Evolutionary conservation across 805 yeast genomes (phyloP).

Genomic region (Ogataea wickerhamii): DNA sequence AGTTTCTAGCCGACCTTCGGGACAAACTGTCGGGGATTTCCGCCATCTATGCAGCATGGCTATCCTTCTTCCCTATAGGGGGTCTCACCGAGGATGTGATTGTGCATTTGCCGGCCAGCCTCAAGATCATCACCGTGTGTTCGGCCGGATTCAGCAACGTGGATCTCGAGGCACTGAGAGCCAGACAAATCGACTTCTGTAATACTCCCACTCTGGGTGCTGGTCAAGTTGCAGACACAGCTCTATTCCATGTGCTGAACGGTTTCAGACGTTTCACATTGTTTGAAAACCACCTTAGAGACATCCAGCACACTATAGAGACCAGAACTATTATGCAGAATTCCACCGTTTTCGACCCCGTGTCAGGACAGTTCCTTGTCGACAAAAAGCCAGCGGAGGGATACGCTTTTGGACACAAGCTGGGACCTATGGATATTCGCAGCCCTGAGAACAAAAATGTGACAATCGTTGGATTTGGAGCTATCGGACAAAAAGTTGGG

Average conservation of each 20-base stretch:
- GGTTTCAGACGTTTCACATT: constrained; percentile 55
- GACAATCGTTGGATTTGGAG: constrained; percentile 71
- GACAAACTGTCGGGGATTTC: constrained; percentile 35
- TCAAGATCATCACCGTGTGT: constrained; percentile 49
- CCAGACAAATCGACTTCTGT: constrained; percentile 46
- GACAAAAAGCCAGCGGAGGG: constrained; percentile 6
- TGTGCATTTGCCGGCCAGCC: constrained; percentile 38
- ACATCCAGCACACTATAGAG: constrained; percentile 39
- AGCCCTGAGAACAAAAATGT: constrained; percentile 57
- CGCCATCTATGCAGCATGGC: constrained; percentile 53
- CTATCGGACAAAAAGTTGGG: constrained; percentile 67
- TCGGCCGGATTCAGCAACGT: constrained; percentile 51
- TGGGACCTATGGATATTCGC: constrained; percentile 42
- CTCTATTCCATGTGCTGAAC: constrained; percentile 52
- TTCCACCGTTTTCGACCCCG: constrained; percentile 25
- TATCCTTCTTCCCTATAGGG: constrained; percentile 43
- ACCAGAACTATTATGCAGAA: constrained; percentile 41
- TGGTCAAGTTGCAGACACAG: constrained; percentile 71
- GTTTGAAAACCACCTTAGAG: constrained; percentile 42
- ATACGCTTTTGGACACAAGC: constrained; percentile 38
- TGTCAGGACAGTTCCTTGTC: constrained; percentile 28
- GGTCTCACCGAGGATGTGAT: constrained; percentile 43
- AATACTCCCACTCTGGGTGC: constrained; percentile 61
- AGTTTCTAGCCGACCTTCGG: constrained; percentile 39
- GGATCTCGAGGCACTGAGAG: constrained; percentile 36